Evolutionary conservation across 1,284 basidiomycete species (phyloP).

Genomic region (Chondrostereum purpureum): DNA sequence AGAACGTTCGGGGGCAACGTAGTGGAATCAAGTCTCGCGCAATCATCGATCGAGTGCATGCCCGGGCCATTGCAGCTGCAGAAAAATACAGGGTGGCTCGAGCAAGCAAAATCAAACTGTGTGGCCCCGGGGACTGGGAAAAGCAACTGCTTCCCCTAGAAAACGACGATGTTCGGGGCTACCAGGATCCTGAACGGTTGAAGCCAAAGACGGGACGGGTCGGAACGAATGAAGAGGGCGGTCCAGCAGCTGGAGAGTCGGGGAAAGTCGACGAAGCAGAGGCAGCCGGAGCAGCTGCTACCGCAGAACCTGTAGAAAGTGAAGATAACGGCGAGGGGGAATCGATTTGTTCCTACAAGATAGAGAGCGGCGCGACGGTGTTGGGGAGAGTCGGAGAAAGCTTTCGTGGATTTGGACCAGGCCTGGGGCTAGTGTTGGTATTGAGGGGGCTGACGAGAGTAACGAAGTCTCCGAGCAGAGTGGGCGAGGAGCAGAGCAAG

Average conservation of each 20-base stretch:
- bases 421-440: background rate
- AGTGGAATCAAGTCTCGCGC: slow-evolving; percentile 6
- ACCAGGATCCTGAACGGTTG: too few relatives aligned
- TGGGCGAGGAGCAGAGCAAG: slow-evolving; percentile 9
- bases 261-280: too few relatives aligned
- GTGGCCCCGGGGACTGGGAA: background rate
- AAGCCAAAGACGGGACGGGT: too few relatives aligned
- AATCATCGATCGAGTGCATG: slow-evolving; percentile 2
- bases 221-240: too few relatives aligned
- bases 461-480: slow-evolving; percentile 9
- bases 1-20: slow-evolving; percentile 11
- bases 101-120: background rate
- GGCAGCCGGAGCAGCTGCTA: too few relatives aligned
- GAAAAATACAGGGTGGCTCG: background rate
- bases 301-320: too few relatives aligned
- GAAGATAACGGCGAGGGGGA: too few relatives aligned
- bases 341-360: too few relatives aligned
- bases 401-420: slow-evolving; percentile 13
- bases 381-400: slow-evolving; percentile 4
- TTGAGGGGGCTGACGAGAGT: background rate
- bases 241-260: too few relatives aligned
- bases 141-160: background rate
- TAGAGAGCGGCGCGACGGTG: too few relatives aligned
- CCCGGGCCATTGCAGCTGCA: slow-evolving; percentile 2
- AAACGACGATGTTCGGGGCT: background rate